Conservation (phyloP, 768 basidiomycete species). For the Tulasnella sp. region DNA sequence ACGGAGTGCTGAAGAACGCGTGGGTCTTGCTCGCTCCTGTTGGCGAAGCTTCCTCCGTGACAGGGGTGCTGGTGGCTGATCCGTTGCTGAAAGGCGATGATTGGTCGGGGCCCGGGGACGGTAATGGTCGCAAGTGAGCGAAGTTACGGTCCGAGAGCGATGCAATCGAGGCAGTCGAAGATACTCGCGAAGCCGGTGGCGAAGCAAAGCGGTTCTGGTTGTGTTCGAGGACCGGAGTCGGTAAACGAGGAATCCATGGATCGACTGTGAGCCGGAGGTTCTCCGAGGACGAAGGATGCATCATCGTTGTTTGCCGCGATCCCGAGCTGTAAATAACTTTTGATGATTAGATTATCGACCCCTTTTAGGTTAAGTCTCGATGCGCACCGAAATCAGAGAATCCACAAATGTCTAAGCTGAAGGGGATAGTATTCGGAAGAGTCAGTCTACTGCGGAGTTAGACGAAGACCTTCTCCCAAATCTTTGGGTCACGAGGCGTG, state of each 20-base stretch:
- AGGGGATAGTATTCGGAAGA: neutral
- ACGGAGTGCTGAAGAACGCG: constrained; percentile 27
- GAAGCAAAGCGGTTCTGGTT: neutral
- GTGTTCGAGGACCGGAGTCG: neutral
- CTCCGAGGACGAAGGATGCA: neutral
- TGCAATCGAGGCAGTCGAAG: constrained; percentile 4
- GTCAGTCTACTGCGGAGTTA: neutral
- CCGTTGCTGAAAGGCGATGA: neutral
- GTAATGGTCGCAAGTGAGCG: constrained; percentile 2
- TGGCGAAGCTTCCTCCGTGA: constrained; percentile 17
- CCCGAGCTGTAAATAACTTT: neutral
- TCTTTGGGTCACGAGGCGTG: neutral
- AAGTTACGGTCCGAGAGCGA: neutral
- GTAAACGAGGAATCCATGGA: constrained; percentile 10
- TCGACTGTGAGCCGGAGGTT: constrained; percentile 7
- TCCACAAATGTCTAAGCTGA: neutral
- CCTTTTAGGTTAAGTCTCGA: neutral
- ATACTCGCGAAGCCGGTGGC: neutral
- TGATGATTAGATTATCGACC: neutral
- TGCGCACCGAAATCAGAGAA: neutral
- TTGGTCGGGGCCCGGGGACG: constrained; percentile 8
- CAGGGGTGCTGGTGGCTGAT: neutral
- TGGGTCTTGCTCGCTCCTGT: constrained; percentile 32
- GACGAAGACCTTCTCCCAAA: neutral
- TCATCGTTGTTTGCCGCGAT: neutral